Conservation (phyloP, 2,329 filamentous ascomycete genomes). For the Paraconiothyrium sp. region DNA sequence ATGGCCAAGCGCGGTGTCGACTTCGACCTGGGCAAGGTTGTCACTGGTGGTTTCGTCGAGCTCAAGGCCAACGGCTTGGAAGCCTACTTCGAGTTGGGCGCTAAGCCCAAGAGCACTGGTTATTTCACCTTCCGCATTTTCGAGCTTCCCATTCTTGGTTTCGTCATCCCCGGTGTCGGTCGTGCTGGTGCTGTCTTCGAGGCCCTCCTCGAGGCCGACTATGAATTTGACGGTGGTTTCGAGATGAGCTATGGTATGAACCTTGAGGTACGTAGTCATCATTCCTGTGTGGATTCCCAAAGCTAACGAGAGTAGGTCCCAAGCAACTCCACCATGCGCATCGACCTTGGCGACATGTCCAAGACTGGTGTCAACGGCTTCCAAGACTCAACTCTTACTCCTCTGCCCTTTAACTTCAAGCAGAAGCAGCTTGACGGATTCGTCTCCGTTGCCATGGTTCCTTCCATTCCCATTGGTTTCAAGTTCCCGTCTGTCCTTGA, state of each 20-base stretch:
- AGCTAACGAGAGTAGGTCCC: conserved; percentile 35
- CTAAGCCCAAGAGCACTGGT: conserved; percentile 34
- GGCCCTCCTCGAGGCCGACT: conserved; percentile 38
- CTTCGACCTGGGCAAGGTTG: conserved; percentile 28
- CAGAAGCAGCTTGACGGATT: conserved; percentile 38
- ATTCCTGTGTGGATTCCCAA: not conserved
- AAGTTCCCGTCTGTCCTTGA: conserved; percentile 40
- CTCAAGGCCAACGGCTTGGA: conserved; percentile 40
- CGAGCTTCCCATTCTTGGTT: conserved; percentile 39
- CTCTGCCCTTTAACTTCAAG: conserved; percentile 46
- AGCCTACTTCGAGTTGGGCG: conserved; percentile 48
- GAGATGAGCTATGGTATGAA: conserved; percentile 50
- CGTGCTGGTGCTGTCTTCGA: conserved; percentile 48
- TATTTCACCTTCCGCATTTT: conserved; percentile 35
- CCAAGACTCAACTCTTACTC: conserved; percentile 36
- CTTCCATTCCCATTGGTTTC: conserved; percentile 48
- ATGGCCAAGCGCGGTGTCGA: conserved; percentile 9
- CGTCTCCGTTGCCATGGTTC: conserved; percentile 42
- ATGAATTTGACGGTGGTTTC: conserved; percentile 38
- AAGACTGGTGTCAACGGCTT: conserved; percentile 41
- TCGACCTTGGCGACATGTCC: conserved; percentile 39
- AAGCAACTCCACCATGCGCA: conserved; percentile 38
- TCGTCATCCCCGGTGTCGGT: conserved; percentile 48
- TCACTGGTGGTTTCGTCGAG: conserved; percentile 47
- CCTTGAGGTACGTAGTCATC: conserved; percentile 36